phyloP scores from a whole-genome alignment of 805 yeast species.

The Teunomyces barrocoloradensis region DNA sequence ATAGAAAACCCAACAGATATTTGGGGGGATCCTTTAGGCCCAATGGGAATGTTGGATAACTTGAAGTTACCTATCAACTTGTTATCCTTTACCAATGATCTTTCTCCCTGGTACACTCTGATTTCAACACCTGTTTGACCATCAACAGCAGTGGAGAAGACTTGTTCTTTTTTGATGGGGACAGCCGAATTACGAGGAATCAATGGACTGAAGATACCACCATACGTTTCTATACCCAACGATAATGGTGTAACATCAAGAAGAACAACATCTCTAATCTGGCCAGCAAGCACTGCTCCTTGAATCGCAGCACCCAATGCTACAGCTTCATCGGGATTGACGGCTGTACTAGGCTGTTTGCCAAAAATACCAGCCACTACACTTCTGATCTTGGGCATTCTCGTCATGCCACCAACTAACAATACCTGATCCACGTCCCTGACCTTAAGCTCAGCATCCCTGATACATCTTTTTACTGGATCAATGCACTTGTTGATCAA shows the following conservation, averaged over 20 bases:
- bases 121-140: slow-evolving; percentile 82
- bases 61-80: slow-evolving; percentile 74
- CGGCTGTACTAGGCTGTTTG: slow-evolving; percentile 65
- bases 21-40: slow-evolving; percentile 80
- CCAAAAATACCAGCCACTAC: slow-evolving; percentile 59
- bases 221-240: slow-evolving; percentile 76
- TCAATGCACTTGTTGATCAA: slow-evolving; percentile 65
- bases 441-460: slow-evolving; percentile 67
- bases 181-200: slow-evolving; percentile 76
- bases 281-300: slow-evolving; percentile 27
- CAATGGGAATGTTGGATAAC: slow-evolving; percentile 67
- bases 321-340: slow-evolving; percentile 65
- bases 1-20: slow-evolving; percentile 73
- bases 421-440: slow-evolving; percentile 72
- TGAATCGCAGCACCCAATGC: slow-evolving; percentile 32
- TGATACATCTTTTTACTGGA: slow-evolving; percentile 71
- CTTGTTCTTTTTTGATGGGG: slow-evolving; percentile 71
- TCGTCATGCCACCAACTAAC: slow-evolving; percentile 85
- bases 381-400: slow-evolving; percentile 78
- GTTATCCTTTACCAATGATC: slow-evolving; percentile 75
- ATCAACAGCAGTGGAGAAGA: slow-evolving; percentile 79
- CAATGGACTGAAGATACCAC: slow-evolving; percentile 78
- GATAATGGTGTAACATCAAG: slow-evolving; percentile 28
- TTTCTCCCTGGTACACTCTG: slow-evolving; percentile 78
- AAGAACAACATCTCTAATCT: slow-evolving; percentile 24